A percentile compares a stretch with the other conserved stretches of the same genome.
phyloP scores from a whole-genome alignment of 257 asterid species.

The Solanum sejunctum region DNA sequence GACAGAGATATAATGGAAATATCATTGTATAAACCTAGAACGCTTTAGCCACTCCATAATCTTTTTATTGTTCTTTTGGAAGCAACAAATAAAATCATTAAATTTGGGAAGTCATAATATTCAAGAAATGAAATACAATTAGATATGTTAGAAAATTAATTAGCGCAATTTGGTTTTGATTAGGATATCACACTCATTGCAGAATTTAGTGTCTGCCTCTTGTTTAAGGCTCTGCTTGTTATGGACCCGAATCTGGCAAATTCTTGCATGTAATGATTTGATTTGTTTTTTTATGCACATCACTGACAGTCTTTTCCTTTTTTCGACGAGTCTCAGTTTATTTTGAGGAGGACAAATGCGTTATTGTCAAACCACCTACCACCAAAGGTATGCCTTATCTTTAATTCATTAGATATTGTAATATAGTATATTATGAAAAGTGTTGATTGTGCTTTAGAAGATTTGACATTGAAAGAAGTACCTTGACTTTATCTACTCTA shows the following conservation, averaged over 20 bases:
- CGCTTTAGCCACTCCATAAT: background rate
- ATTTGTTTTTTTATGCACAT: background rate
- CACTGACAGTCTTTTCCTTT: slow-evolving; percentile 2
- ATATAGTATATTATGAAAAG: background rate
- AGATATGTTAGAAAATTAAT: background rate
- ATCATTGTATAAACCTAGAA: background rate
- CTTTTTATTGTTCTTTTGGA: background rate
- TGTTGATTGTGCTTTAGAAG: background rate
- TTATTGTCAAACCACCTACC: slow-evolving; percentile 92
- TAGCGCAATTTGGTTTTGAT: background rate
- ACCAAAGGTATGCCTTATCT: slow-evolving; percentile 56
- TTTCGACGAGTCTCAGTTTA: slow-evolving; percentile 47
- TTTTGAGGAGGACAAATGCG: slow-evolving; percentile 95
- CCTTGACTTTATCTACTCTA: background rate
- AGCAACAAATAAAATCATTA: background rate
- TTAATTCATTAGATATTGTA: background rate
- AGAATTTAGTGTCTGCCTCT: background rate
- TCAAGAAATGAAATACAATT: background rate
- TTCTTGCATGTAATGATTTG: background rate
- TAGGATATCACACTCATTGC: background rate
- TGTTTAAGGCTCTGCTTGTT: background rate
- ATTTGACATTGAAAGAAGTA: background rate
- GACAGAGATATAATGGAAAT: background rate
- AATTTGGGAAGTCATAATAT: background rate
- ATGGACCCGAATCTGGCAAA: slow-evolving; percentile 3